Evolutionary conservation across 2,329 filamentous ascomycete species (phyloP), one percentile per base, ranked within the genome.

Genomic region (Verticillium zaregamsianum): DNA sequence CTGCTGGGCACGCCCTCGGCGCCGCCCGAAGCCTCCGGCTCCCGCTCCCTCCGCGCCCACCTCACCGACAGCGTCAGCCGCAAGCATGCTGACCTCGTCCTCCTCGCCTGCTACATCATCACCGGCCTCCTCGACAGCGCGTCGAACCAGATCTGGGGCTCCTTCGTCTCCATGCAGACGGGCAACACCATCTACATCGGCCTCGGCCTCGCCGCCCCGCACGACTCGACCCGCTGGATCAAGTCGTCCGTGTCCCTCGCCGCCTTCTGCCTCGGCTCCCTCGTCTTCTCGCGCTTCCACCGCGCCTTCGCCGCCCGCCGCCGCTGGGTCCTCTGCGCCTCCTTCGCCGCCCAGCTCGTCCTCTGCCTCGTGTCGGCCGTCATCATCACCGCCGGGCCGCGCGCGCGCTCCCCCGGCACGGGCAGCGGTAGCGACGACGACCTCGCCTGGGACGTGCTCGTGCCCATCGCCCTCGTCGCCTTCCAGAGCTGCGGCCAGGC

Each of bases 121-220:
- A 93, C 91, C 0, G 91, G 91, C 4, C 78, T 94, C 12, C 82
- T 92, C 8, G 91, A 94, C 74, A 91, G 89, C 74, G 87, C 89
- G 2, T 87, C 90, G 2, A 89, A 91, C 56, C 89, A 87, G 62
- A 89, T 90, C 52, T 93, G 90, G 88, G 89, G 90, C 14, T 88
- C 88, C 3, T 94, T 94, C 68, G 90, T 92, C 49, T 91, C 88
- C 68, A 93, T 93, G 90, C 91, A 93, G 71, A 93, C 90, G 35
- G 90, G 90, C 62, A 94, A 94, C 74, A 93, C 91, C 5, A 85
- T 94, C 57, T 94, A 92, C 72, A 80, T 93, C 15, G 91, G 90
- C 9, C 82, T 93, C 3, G 91, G 91, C 3, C 77, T 93, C n/a
- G 81, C 86, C 9, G 83, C 85, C 0, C 82, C 86, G 14, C 68